Evolutionary conservation across 306 rosid genomes (phyloP), one percentile per base, ranked within the genome.

Genomic region (Abrus pulchellus): DNA sequence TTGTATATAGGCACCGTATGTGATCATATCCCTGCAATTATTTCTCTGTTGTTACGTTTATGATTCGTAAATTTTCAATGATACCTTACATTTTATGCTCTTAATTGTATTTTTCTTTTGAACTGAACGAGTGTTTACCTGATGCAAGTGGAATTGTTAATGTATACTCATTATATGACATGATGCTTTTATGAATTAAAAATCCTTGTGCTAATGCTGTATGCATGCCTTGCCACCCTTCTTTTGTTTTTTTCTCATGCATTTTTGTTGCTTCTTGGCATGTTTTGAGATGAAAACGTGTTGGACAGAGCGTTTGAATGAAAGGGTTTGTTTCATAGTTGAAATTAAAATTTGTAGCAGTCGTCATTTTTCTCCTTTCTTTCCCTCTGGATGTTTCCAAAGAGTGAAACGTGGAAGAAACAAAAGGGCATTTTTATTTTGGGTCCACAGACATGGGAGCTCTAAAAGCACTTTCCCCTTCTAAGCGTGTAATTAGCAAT

Each of bases 1-100:
- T 71, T 85, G 89, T 86, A 68, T 56, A 85, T 88, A 82, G 68
- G 78, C 75, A 33, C 14, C 55, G 65, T 77, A 77, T 82, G 49
- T 57, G 41, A 1, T 49, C 75, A 71, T 49, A 36, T 50, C 66
- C 60, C 66, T 67, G 34, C 56, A 60, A 64, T 68, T 38, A 14
- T 68, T 59, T 67, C 85, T 56, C 71, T 64, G 14, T 28, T 43
- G 77, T 57, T 49, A 57, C 34, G 60, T 70, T 40, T 45, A 48
- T 75, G 86, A 80, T 80, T 47, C 63, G 28, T 2, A 32, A 60
- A 54, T 57, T 65, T 62, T 65, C 56, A 9, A 41, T 30, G 68
- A 55, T 27, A 34, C 28, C 41, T 69, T 80, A 38, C 32, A 47
- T 45, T 47, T 40, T 27, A 49, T 85, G 67, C 61, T 55, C 44